phyloP scores from a whole-genome alignment of 2,329 filamentous ascomycete genomes.

The Verticillium longisporum region DNA sequence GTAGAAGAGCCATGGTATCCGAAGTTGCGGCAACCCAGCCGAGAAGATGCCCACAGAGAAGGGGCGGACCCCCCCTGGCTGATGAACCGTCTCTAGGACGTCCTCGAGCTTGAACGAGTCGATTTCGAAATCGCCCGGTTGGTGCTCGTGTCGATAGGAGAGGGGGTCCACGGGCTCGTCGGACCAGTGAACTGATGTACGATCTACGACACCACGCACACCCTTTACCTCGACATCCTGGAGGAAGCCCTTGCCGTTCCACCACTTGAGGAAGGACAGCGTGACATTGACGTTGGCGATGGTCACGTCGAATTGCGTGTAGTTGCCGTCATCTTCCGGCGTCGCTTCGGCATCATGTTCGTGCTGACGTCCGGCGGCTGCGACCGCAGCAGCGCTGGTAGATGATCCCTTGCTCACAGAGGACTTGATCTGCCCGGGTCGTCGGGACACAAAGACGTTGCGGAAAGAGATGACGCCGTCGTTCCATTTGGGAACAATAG shows the following conservation, averaged over 20 bases:
- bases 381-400: constrained; percentile 73
- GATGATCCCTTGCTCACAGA: constrained; percentile 92
- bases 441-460: constrained; percentile 90
- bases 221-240: constrained; percentile 92
- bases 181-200: constrained; percentile 72
- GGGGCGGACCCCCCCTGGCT: constrained; percentile 85
- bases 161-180: constrained; percentile 69
- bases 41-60: constrained; percentile 95
- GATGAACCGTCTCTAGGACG: constrained; percentile 82
- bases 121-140: constrained; percentile 92
- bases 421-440: constrained; percentile 74
- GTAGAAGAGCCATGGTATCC: constrained; percentile 97
- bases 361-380: constrained; percentile 61
- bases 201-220: constrained; percentile 84
- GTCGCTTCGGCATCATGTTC: constrained; percentile 35
- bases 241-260: constrained; percentile 89
- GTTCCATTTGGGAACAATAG: constrained; percentile 93
- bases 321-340: constrained; percentile 83
- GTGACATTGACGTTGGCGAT: constrained; percentile 96
- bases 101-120: constrained; percentile 96
- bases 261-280: constrained; percentile 96
- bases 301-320: constrained; percentile 94
- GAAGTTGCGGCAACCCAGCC: constrained; percentile 83
- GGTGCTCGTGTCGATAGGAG: constrained; percentile 80
- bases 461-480: constrained; percentile 94